Evolutionary conservation across 2,329 filamentous ascomycete genomes (phyloP), one percentile per base, ranked within the genome.

Genomic region (Beauveria sp.): DNA sequence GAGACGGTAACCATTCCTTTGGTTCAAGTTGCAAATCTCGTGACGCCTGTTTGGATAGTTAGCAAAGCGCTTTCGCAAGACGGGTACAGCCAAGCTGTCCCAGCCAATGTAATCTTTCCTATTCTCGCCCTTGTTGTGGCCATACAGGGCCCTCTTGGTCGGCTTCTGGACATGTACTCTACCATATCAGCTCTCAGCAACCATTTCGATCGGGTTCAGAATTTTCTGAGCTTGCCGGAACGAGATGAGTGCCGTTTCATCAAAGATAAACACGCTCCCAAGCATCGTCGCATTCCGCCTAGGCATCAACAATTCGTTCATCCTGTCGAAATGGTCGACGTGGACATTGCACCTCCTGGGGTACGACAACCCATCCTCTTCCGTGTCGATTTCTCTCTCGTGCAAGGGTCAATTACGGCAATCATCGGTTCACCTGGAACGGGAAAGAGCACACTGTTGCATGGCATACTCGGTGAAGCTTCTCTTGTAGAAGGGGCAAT

Each of bases 91-190:
- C 34, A 28, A 6, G 34, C 14, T 4, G 22, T 57, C 18, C 34
- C 46, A 1, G 52, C 60, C 5, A 48, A 51, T 22, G 60, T 45
- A 1, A 40, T 51, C 3, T 62, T 62, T 18, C 52, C 60, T 7
- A 40, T 54, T 2, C n/a, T 62, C 24, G 60, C 45, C 4, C 45
- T 62, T 22, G 40, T 62, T 10, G 53, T 38, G 3, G 52, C 48
- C 6, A 62, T 62, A 9, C 58, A 60, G 20, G 58, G 58, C 3
- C 58, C 58, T n/a, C 58, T 60, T n/a, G 58, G 58, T 12, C 49
- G 58, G 10, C 58, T 60, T 8, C 20, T 60, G 8, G 58, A 54
- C 28, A 53, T 51, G 42, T 7, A 48, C 42, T 60, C 58, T 18
- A 60, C 58, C 42, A 16, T 46, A 8, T 45, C 40, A n/a, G 46